phyloP scores from a whole-genome alignment of 2,329 filamentous ascomycete species.

The Arthrocladium fulminans region DNA sequence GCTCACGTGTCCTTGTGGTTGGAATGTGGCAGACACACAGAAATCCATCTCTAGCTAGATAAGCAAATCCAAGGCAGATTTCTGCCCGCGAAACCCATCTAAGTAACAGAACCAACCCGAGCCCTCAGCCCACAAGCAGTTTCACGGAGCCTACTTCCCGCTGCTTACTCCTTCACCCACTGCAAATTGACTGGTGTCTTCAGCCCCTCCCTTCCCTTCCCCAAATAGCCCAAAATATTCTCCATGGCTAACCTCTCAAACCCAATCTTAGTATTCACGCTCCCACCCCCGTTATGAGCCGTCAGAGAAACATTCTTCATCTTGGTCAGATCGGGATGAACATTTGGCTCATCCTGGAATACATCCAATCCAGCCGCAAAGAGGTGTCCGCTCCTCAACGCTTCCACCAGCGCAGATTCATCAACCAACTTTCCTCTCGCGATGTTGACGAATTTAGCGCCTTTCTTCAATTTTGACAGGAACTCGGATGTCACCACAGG shows the following conservation, averaged over 20 bases:
- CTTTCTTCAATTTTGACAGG: constrained; percentile 40
- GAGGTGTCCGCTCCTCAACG: constrained; percentile 40
- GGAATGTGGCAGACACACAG: no score
- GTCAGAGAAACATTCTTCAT: constrained; percentile 40
- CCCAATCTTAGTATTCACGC: constrained; percentile 41
- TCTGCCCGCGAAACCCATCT: no score
- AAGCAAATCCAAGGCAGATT: no score
- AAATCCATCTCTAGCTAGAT: no score
- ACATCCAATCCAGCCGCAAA: constrained; percentile 46
- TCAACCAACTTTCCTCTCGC: constrained; percentile 46
- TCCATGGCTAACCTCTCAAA: constrained; percentile 42
- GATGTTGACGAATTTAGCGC: constrained; percentile 44
- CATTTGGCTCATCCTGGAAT: constrained; percentile 45
- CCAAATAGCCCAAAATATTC: constrained; percentile 38
- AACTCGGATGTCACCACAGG: constrained; percentile 35
- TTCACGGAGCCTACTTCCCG: no score
- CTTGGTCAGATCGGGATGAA: constrained; percentile 36
- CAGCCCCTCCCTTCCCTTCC: constrained; percentile 31
- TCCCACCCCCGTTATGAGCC: constrained; percentile 42
- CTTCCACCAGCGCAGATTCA: constrained; percentile 41
- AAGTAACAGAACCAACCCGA: no score
- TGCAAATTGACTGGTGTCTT: constrained; percentile 37
- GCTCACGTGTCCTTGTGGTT: no score
- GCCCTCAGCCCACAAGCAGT: no score
- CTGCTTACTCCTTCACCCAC: constrained; percentile 3